Conservation (phyloP, 2,329 filamentous ascomycete genomes). For the Sporothrix dimorphospora region DNA sequence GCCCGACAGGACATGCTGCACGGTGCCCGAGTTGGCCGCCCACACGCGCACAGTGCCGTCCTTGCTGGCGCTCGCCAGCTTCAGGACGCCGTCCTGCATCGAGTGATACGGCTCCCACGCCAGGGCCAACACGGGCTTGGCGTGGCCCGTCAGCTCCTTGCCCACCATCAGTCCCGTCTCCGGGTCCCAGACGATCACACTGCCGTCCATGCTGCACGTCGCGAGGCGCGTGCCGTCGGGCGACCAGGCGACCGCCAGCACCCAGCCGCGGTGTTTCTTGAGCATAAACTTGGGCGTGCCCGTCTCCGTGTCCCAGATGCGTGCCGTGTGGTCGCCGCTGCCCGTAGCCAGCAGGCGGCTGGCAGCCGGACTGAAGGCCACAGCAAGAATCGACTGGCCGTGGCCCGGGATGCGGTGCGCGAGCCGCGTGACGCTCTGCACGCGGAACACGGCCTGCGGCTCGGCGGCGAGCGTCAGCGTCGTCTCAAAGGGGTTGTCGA, state of each 20-base stretch:
- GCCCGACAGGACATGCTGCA: constrained; percentile 81
- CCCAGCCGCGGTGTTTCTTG: constrained; percentile 87
- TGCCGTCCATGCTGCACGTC: constrained; percentile 91
- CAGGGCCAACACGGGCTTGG: constrained; percentile 84
- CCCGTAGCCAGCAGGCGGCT: constrained; percentile 83
- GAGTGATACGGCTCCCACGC: constrained; percentile 94
- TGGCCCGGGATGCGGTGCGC: constrained; percentile 88
- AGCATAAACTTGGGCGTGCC: constrained; percentile 86
- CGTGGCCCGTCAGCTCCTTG: constrained; percentile 77
- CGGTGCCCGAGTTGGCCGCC: constrained; percentile 76
- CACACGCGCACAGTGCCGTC: constrained; percentile 87
- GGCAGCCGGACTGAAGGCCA: constrained; percentile 79
- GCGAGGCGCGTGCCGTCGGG: constrained; percentile 81
- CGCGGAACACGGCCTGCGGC: constrained; percentile 91
- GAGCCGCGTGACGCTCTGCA: constrained; percentile 88
- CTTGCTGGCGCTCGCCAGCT: constrained; percentile 85
- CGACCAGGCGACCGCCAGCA: constrained; percentile 83
- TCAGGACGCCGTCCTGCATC: constrained; percentile 72
- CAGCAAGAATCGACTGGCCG: constrained; percentile 84
- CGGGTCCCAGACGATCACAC: constrained; percentile 86
- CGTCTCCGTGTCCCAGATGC: constrained; percentile 94
- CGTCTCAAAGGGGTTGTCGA: constrained; percentile 60
- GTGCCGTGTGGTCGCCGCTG: constrained; percentile 85
- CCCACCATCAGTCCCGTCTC: constrained; percentile 76
- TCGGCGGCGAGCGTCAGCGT: constrained; percentile 60